Evolutionary conservation across 495 filamentous ascomycete species (phyloP), one percentile per base, ranked within the genome.

Genomic region (Talaromyces adpressus): DNA sequence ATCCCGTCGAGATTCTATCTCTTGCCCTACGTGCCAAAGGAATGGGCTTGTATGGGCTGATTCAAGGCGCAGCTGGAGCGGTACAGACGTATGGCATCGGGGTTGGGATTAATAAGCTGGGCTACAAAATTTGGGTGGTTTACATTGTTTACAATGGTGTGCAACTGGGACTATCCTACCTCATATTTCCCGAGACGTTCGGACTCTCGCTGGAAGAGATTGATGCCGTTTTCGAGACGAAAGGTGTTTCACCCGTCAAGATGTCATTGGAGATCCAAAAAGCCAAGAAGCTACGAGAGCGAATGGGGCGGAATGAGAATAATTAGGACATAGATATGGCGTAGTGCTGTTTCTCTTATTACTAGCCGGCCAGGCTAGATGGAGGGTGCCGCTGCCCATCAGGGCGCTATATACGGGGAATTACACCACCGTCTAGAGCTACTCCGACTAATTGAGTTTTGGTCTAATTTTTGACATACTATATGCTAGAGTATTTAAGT

Each of bases 81-180:
- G 71, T 68, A 12, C 71, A 78, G 45, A 69, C 67, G 7, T 79
- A 77, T 62, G 77, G 78, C 7, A 81, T 81, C 36, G 67, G 68
- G 18, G 69, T 77, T 16, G 77, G 76, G 7, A 76, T 81, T 47
- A 20, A 64, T n/a, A 75, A 75, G 57, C 53, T 79, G 3, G 72
- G 74, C 3, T 80, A 79, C 56, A 80, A 77, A 68, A 76, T 81
- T 49, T 78, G 74, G 73, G 72, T 75, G 22, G 74, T 78, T 4
- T 79, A 76, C 47, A 75, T 80, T 30, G 73, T 64, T 6, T 80
- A 78, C 66, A 80, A 79, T 64, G 63, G 67, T 11, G 54, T 77
- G 39, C 78, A 79, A 63, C 68, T 81, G 11, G 62, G 73, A 1
- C 54, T 76, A 18, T 72, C 76, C 4, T 79, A 77, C 49, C 75